A percentile compares a stretch with the other conserved stretches of the same genome.
These are phyloP conservation scores for Turritis glabra DNA, from an alignment of 345 rosid species.

Conservation along the genomic window DNA sequence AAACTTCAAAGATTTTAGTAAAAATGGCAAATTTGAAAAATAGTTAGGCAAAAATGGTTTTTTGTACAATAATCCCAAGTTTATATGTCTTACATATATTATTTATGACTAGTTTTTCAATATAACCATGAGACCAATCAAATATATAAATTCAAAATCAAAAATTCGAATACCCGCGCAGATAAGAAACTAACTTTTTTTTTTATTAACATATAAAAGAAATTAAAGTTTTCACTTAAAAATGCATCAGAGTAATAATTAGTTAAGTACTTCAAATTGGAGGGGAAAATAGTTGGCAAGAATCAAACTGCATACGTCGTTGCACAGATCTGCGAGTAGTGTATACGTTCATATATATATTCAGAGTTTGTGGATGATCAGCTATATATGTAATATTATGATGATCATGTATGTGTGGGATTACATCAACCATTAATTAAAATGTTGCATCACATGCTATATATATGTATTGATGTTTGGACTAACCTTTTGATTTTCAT, in stretches of 20 bases:
- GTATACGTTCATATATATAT: background rate
- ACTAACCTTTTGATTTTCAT: slow-evolving; percentile 5
- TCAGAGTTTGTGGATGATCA: background rate
- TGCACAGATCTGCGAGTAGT: background rate
- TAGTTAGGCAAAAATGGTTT: too few species aligned
- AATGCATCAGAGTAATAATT: too few species aligned
- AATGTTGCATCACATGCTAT: slow-evolving; percentile 2
- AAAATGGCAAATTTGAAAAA: too few species aligned
- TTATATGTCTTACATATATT: background rate
- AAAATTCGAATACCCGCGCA: too few species aligned
- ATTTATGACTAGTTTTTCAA: background rate
- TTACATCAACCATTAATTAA: slow-evolving; percentile 3
- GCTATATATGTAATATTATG: background rate
- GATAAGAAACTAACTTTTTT: too few species aligned
- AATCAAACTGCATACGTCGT: background rate
- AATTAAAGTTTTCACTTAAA: too few species aligned
- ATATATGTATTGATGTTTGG: background rate
- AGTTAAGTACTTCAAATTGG: background rate
- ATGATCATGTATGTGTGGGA: background rate
- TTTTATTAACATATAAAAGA: too few species aligned
- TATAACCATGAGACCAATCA: background rate
- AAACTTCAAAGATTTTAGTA: too few species aligned
- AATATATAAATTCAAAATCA: too few species aligned
- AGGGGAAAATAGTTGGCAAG: background rate
- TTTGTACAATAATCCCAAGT: too few species aligned